These are phyloP conservation scores for Citrus unshiu DNA, from an alignment of 345 rosid species.

Conservation along the genomic window DNA sequence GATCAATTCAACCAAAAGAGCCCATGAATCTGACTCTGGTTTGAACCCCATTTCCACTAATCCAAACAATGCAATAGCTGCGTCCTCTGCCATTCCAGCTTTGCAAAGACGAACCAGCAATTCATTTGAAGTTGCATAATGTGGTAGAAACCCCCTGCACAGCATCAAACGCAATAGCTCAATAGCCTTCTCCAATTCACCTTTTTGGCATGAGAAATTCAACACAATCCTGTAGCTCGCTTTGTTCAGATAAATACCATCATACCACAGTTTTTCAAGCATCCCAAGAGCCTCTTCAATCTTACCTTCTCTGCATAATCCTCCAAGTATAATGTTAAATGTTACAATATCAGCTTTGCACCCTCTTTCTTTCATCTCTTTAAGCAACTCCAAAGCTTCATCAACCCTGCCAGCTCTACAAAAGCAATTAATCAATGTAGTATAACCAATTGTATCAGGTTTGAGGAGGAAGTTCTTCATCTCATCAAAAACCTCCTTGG, in stretches of 20 bases:
- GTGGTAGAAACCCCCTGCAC: constrained; percentile 56
- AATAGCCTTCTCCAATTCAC: constrained; percentile 57
- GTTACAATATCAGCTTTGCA: constrained; percentile 75
- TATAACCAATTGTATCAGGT: constrained; percentile 67
- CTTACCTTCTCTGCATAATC: constrained; percentile 62
- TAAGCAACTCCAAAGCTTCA: constrained; percentile 58
- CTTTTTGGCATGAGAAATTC: constrained; percentile 56
- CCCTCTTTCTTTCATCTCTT: constrained; percentile 60
- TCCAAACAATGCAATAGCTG: constrained; percentile 36
- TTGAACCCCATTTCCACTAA: constrained; percentile 56
- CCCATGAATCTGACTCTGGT: constrained; percentile 63
- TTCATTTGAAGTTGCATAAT: constrained; percentile 79
- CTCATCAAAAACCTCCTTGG: constrained; percentile 49
- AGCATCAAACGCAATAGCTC: constrained; percentile 59
- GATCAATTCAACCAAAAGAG: constrained; percentile 43
- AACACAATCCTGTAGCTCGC: constrained; percentile 79
- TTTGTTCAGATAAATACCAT: constrained; percentile 67
- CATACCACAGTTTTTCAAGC: constrained; percentile 46
- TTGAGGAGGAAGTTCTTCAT: constrained; percentile 57
- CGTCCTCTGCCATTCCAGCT: constrained; percentile 50
- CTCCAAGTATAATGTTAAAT: constrained; percentile 69
- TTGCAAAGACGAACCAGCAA: constrained; percentile 55
- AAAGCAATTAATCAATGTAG: constrained; percentile 67
- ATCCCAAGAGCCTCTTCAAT: constrained; percentile 56
- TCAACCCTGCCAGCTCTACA: constrained; percentile 50